Base-by-base conservation (phyloP, 352 stramenopile species). In the Thraustochytrium striatum region DNA sequence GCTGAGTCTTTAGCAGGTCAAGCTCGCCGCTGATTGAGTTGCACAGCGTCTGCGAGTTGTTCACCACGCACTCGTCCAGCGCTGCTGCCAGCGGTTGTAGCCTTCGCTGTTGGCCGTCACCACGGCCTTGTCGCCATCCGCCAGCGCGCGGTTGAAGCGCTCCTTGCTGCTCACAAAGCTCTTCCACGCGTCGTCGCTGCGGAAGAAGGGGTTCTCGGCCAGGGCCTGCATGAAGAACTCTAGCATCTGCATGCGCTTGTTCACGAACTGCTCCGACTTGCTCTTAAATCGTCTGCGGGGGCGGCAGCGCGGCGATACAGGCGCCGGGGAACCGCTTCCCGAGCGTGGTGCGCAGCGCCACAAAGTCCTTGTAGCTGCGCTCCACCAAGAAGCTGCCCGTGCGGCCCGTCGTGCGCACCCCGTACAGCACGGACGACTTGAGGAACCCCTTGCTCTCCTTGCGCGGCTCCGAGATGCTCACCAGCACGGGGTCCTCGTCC, bases 191-290 rank as follows among this genome's bases (percentile, higher is more conserved):
- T 75, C 65, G 30, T 75, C 65, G 2, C n/a, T 13, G 43, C 65
- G 43, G 2, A 75, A 75, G 36, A 75, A 75, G 0, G 65, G 65
- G 50, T 75, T 75, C 21, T 72, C 52, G 5, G 43, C 43, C 11
- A 75, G 16, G 0, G 44, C 65, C 65, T 75, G 39, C 44, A 75
- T 75, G 13, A 75, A 75, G 50, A 75, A 75, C 43, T 75, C 65
- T 5, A 75, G 65, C 41, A 68, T 41, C 28, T 75, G 65, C 65
- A 75, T 75, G 50, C 65, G 65, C 52, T 75, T 75, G 19, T 39
- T 30, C 13, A 75, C 65, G 52, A 75, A 75, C 65, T 75, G 65
- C 39, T 75, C 65, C 21, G 65, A 32, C 39, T 75, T 75, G 65
- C 21, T 52, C 7, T 75, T 75, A 0, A n/a, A 75, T 21, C 50